Evolutionary conservation across 2,329 filamentous ascomycete genomes (phyloP), one percentile per base, ranked within the genome.

Genomic region (Aspergillus aculeatus): DNA sequence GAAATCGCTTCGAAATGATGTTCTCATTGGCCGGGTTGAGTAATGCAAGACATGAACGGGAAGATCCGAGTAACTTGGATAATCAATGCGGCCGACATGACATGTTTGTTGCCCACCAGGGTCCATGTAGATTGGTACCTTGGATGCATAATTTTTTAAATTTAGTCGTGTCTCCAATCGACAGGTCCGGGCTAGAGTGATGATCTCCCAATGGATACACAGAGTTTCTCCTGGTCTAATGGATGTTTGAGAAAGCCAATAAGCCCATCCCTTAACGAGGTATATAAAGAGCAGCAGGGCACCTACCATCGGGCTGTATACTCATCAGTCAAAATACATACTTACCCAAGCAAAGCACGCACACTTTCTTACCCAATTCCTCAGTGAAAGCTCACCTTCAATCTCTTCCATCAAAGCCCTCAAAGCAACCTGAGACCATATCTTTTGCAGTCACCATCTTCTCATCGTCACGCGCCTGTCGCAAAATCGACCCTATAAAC

Each of bases 31-130:
- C 24, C 56, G 52, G 50, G 52, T 29, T 41, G 58, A 54, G 61
- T 55, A 50, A 64, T 64, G 65, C 66, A 65, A 61, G 66, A 66
- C 66, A 67, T 68, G 50, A 54, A 66, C 66, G 65, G 65, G 59
- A 67, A 62, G 61, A 66, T 66, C 66, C 65, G 66, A 66, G 59
- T 57, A 59, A 59, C 62, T 54, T 57, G 59, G 61, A 58, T 53
- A 51, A 56, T 55, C 59, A 47, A 54, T 62, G 55, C 56, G 41
- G 29, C 54, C 41, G 59, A 67, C 53, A 64, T 64, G 66, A 64
- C 64, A 63, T 60, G 65, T 67, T 67, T 60, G 62, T 54, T 63
- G 32, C 32, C 14, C 58, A 54, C 61, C 60, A 58, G 57, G 60
- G 59, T 66, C 54, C 54, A 49, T 50, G 50, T 58, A 47, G 57